These are phyloP conservation scores for Coemansia sp. DNA, from an alignment of 192 early-diverging fungal species.

Conservation along the genomic window DNA sequence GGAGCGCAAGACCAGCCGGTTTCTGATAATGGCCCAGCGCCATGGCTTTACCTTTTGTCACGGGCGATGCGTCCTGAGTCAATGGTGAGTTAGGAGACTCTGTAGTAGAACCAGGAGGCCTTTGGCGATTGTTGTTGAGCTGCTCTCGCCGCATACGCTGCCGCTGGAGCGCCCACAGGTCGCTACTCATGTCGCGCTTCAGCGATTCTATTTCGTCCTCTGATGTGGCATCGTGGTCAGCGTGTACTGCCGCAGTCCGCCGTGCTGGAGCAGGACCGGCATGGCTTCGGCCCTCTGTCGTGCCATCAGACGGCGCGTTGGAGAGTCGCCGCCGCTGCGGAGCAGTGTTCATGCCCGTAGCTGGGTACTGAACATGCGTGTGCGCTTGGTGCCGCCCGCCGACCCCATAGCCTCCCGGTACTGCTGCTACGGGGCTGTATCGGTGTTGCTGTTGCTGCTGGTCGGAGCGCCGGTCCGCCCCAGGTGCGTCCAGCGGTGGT, in stretches of 20 bases:
- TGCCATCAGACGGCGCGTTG: constrained; percentile 36
- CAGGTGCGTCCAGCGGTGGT: not conserved
- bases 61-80: constrained; percentile 15
- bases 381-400: constrained; percentile 10
- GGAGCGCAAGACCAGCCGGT: constrained; percentile 3
- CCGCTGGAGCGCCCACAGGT: constrained; percentile 44
- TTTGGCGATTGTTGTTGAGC: constrained; percentile 9
- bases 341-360: constrained; percentile 1
- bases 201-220: constrained; percentile 53
- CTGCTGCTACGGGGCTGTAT: constrained; percentile 4
- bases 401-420: not conserved
- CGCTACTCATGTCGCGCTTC: constrained; percentile 45
- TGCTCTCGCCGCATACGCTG: constrained; percentile 46
- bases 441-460: constrained; percentile 24
- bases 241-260: constrained; percentile 14
- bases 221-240: constrained; percentile 24
- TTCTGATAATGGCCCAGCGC: constrained; percentile 10
- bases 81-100: constrained; percentile 18
- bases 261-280: constrained; percentile 21
- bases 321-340: constrained; percentile 37
- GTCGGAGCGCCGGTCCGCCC: constrained; percentile 1
- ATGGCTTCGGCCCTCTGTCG: constrained; percentile 23
- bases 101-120: constrained; percentile 14
- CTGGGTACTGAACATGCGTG: constrained; percentile 17
- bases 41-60: not conserved